These are phyloP conservation scores for Rhizoctonia solani DNA, from an alignment of 1,284 basidiomycete species.

Conservation along the genomic window DNA sequence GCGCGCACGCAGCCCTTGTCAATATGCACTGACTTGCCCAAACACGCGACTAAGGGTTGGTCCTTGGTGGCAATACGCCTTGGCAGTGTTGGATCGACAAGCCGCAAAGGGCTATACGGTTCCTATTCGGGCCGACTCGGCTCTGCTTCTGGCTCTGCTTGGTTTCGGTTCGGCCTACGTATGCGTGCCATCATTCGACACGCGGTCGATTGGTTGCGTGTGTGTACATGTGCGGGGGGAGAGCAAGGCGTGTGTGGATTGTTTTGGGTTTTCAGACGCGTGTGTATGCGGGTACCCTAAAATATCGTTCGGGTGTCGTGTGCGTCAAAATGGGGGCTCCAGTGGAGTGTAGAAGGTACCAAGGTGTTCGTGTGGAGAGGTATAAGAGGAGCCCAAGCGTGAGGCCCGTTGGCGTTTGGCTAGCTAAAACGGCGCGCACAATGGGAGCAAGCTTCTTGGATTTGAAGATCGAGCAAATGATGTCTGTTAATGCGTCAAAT, in stretches of 20 bases:
- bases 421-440: conserved; percentile 24
- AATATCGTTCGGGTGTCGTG: too few relatives aligned
- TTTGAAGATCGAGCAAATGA: too few relatives aligned
- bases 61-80: neutral
- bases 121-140: conserved; percentile 11
- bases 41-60: too few relatives aligned
- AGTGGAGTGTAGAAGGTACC: neutral
- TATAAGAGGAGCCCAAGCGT: neutral
- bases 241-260: too few relatives aligned
- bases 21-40: too few relatives aligned
- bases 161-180: neutral
- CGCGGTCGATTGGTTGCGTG: too few relatives aligned
- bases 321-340: neutral
- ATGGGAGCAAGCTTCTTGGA: conserved; percentile 23
- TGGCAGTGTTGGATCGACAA: neutral
- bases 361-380: neutral
- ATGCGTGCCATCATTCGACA: too few relatives aligned
- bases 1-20: too few relatives aligned
- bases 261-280: too few relatives aligned
- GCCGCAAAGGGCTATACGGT: conserved; percentile 13
- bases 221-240: too few relatives aligned
- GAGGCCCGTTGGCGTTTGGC: conserved; percentile 22
- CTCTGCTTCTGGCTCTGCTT: neutral
- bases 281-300: too few relatives aligned
- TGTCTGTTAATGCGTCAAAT: too few relatives aligned